Conservation (phyloP, 352 stramenopile species). For the Phytophthora palmivora region DNA sequence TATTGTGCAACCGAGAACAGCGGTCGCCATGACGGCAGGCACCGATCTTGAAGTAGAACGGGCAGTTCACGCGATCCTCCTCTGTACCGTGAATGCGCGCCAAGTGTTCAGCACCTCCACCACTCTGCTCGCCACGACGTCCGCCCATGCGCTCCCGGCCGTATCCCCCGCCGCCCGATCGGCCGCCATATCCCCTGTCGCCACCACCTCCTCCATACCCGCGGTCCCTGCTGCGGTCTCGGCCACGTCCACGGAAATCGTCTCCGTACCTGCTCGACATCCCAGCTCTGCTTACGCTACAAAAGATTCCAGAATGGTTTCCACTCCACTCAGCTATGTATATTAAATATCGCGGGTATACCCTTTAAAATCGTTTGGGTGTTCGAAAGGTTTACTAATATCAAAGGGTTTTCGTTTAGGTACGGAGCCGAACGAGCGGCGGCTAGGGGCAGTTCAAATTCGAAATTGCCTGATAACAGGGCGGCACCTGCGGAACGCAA, state of each 20-base stretch:
- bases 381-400: slow-evolving; percentile 1
- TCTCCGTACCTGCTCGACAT: slow-evolving; percentile 81
- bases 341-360: not conserved
- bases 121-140: slow-evolving; percentile 68
- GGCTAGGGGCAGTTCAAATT: slow-evolving; percentile 34
- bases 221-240: slow-evolving; percentile 79
- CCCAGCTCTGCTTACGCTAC: not conserved
- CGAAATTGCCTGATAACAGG: slow-evolving; percentile 21
- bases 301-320: slow-evolving; percentile 55
- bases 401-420: not conserved
- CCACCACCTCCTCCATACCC: slow-evolving; percentile 46
- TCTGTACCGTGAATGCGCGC: slow-evolving; percentile 98
- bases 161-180: slow-evolving; percentile 53
- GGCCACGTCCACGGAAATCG: slow-evolving; percentile 67
- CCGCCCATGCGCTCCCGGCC: slow-evolving; percentile 62
- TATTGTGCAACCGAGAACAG: slow-evolving; percentile 98
- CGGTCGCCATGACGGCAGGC: slow-evolving; percentile 99
- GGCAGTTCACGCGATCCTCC: slow-evolving; percentile 98
- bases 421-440: slow-evolving; percentile 14
- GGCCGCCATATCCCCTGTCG: slow-evolving; percentile 46
- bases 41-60: slow-evolving; percentile 99
- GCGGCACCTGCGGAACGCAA: slow-evolving; percentile 8
- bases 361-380: not conserved
- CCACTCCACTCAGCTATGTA: slow-evolving; percentile 33
- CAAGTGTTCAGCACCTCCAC: slow-evolving; percentile 94